phyloP scores from a whole-genome alignment of 306 rosid species.

The Castanea crenata region DNA sequence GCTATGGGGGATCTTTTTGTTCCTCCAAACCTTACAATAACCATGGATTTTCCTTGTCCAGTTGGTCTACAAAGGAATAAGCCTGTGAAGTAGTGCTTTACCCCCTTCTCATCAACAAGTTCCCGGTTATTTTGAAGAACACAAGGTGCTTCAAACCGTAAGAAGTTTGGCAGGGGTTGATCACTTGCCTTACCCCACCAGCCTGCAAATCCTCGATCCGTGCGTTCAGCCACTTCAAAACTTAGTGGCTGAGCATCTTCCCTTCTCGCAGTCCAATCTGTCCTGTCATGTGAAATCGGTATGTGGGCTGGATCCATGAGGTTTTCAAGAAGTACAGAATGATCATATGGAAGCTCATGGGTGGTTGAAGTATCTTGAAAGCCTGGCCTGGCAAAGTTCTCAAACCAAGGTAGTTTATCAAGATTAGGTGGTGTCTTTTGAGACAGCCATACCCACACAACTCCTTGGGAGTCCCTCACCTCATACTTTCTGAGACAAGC shows the following conservation, averaged over 20 bases:
- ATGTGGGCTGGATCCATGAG: constrained; percentile 97
- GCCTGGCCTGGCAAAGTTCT: constrained; percentile 83
- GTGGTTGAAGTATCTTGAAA: constrained; percentile 71
- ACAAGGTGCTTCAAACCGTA: constrained; percentile 85
- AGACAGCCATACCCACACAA: constrained; percentile 98
- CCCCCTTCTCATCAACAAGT: constrained; percentile 55
- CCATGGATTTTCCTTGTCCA: constrained; percentile 95
- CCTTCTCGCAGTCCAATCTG: constrained; percentile 79
- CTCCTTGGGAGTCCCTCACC: constrained; percentile 89
- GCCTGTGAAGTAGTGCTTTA: constrained; percentile 62
- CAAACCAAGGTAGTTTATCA: constrained; percentile 78
- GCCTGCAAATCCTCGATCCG: constrained; percentile 90
- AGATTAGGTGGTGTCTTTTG: constrained; percentile 61
- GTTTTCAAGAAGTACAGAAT: constrained; percentile 90
- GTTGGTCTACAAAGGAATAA: constrained; percentile 91
- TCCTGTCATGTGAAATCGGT: constrained; percentile 95
- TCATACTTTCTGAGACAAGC: constrained; percentile 82
- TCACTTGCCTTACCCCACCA: constrained; percentile 78
- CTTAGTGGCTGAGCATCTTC: constrained; percentile 80
- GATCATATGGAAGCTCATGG: constrained; percentile 98
- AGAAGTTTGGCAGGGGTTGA: constrained; percentile 45
- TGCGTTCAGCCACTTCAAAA: constrained; percentile 76
- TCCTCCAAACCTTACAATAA: constrained; percentile 83
- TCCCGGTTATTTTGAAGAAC: constrained; percentile 83
- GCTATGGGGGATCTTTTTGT: constrained; percentile 52